phyloP scores from a whole-genome alignment of 768 basidiomycete species.

The Botryobasidium botryosum region DNA sequence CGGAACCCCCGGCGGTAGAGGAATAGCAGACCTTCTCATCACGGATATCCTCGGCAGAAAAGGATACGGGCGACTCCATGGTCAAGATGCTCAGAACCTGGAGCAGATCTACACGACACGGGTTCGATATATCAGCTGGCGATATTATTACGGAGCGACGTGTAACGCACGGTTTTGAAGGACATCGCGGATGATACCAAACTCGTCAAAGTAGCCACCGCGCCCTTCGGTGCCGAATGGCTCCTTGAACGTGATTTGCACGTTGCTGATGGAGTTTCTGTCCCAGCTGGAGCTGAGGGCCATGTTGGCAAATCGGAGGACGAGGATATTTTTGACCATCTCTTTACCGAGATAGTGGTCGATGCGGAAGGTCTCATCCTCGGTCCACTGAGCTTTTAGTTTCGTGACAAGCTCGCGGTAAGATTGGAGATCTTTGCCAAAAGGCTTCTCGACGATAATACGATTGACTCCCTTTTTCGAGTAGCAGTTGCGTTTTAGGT shows the following conservation, averaged over 20 bases:
- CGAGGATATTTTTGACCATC: slow-evolving; percentile 98
- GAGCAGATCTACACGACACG: slow-evolving; percentile 48
- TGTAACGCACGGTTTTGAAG: slow-evolving; percentile 83
- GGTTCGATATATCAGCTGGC: slow-evolving; percentile 10
- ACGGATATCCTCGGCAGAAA: slow-evolving; percentile 91
- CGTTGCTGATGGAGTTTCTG: slow-evolving; percentile 88
- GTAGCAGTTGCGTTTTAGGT: slow-evolving; percentile 73
- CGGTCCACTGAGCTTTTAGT: slow-evolving; percentile 77
- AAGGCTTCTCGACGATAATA: slow-evolving; percentile 96
- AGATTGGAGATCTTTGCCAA: slow-evolving; percentile 85
- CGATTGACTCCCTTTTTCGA: slow-evolving; percentile 57
- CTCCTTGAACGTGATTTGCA: slow-evolving; percentile 99
- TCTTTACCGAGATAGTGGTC: slow-evolving; percentile 99
- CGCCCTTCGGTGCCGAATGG: slow-evolving; percentile 99
- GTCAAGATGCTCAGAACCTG: slow-evolving; percentile 90
- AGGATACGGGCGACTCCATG: slow-evolving; percentile 98
- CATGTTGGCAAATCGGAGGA: slow-evolving; percentile 88
- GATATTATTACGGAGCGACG: not conserved
- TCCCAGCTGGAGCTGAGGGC: slow-evolving; percentile 84
- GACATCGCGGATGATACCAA: slow-evolving; percentile 96
- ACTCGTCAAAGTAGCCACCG: slow-evolving; percentile 99
- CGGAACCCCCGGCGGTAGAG: not conserved
- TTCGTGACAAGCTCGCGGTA: slow-evolving; percentile 59
- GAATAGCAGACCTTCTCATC: slow-evolving; percentile 69
- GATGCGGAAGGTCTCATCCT: slow-evolving; percentile 97